phyloP scores from a whole-genome alignment of 2,329 filamentous ascomycete species.

The Aspergillus caelatus region DNA sequence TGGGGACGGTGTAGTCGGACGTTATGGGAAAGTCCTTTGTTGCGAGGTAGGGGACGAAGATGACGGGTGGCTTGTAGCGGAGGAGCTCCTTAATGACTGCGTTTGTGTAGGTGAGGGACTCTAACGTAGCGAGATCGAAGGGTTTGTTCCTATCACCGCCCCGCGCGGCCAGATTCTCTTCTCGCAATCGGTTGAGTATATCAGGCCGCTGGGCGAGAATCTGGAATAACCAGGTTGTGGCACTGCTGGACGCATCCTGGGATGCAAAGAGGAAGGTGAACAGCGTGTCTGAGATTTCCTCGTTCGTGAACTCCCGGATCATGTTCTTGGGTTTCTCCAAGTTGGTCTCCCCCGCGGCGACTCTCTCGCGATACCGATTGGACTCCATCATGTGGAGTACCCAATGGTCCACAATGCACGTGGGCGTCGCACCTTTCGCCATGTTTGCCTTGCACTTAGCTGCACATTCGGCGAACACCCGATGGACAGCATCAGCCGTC shows the following conservation, averaged over 20 bases:
- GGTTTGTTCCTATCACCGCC: conserved; percentile 46
- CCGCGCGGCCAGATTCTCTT: conserved; percentile 52
- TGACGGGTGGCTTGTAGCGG: conserved; percentile 56
- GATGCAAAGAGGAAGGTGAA: conserved; percentile 60
- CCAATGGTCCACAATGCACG: conserved; percentile 90
- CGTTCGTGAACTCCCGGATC: conserved; percentile 55
- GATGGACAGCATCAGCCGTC: conserved; percentile 79
- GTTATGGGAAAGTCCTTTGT: conserved; percentile 54
- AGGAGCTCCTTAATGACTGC: conserved; percentile 59
- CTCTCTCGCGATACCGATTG: conserved; percentile 70
- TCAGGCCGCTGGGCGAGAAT: conserved; percentile 56
- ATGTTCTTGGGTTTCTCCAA: conserved; percentile 51
- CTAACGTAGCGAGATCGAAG: conserved; percentile 51
- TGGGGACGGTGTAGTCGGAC: conserved; percentile 52
- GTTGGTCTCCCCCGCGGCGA: conserved; percentile 66
- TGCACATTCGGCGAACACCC: conserved; percentile 80
- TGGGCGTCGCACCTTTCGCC: conserved; percentile 74
- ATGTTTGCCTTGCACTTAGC: conserved; percentile 84
- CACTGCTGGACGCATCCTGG: conserved; percentile 57
- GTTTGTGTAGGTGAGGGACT: conserved; percentile 55
- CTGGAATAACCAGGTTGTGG: conserved; percentile 58
- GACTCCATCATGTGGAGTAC: conserved; percentile 80
- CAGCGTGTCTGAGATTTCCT: conserved; percentile 54
- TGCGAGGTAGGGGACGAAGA: conserved; percentile 57
- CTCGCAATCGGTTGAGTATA: conserved; percentile 49